phyloP scores from a whole-genome alignment of 2,329 filamentous ascomycete species.

The Pezicula radicicola region DNA sequence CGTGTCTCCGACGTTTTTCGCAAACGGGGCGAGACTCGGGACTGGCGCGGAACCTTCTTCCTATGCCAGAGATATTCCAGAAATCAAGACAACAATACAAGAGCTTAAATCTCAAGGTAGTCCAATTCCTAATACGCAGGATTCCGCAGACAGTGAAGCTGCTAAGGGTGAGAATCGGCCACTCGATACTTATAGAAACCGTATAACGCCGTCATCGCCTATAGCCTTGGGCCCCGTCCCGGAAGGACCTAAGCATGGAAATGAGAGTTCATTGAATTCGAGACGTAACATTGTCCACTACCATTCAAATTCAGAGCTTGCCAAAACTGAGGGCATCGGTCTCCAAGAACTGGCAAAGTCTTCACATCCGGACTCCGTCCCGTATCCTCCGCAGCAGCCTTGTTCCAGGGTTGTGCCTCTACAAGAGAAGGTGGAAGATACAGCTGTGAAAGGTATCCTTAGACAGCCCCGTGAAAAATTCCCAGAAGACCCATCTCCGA shows the following conservation, averaged over 20 bases:
- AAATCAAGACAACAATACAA: not conserved
- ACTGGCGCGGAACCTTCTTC: not conserved
- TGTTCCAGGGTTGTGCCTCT: conserved; percentile 69
- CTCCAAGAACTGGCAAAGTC: not conserved
- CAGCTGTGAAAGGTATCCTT: conserved; percentile 78
- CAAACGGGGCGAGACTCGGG: too few species aligned
- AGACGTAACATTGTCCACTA: too few species aligned
- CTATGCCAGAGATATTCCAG: not conserved
- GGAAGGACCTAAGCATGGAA: too few species aligned
- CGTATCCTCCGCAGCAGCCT: conserved; percentile 9
- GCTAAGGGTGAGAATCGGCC: too few species aligned
- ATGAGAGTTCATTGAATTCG: too few species aligned
- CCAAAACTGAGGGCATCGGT: too few species aligned
- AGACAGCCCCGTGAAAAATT: conserved; percentile 80
- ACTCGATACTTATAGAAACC: too few species aligned
- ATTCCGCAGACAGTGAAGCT: not conserved
- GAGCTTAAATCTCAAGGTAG: not conserved
- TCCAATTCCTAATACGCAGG: not conserved
- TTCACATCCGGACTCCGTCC: not conserved
- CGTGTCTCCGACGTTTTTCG: not conserved
- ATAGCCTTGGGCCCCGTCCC: too few species aligned
- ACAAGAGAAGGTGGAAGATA: conserved; percentile 59
- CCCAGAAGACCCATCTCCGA: conserved; percentile 78
- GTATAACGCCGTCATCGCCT: too few species aligned
- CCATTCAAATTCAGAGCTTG: too few species aligned